Conservation (phyloP, 2,329 filamentous ascomycete species). For the Paracoccidioides lutzii region DNA sequence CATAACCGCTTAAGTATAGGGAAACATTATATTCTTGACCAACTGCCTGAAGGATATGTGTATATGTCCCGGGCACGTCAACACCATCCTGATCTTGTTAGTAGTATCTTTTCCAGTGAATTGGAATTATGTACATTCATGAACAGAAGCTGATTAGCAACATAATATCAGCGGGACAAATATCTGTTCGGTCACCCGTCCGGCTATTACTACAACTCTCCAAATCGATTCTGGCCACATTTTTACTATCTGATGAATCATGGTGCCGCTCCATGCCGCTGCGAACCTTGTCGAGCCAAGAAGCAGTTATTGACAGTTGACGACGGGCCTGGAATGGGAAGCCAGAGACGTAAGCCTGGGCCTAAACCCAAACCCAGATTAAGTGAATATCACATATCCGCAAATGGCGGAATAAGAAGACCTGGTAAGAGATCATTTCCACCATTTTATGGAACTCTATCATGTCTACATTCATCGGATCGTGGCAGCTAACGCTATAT, state of each 20-base stretch:
- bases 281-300: slow-evolving; percentile 33
- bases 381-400: not conserved
- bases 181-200: slow-evolving; percentile 46
- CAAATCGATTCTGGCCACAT: slow-evolving; percentile 43
- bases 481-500: not conserved
- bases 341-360: not conserved
- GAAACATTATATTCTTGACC: slow-evolving; percentile 38
- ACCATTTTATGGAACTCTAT: not conserved
- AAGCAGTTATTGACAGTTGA: slow-evolving; percentile 8
- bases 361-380: not conserved
- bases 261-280: slow-evolving; percentile 34
- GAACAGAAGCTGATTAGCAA: not conserved
- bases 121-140: not conserved
- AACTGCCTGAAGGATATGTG: slow-evolving; percentile 42
- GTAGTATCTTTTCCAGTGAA: slow-evolving; percentile 7
- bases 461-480: not conserved
- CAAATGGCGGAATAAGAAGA: not conserved
- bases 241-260: slow-evolving; percentile 44
- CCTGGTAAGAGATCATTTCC: not conserved
- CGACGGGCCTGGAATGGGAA: slow-evolving; percentile 2
- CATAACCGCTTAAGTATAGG: slow-evolving; percentile 16
- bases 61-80: slow-evolving; percentile 39
- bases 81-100: slow-evolving; percentile 22
- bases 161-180: slow-evolving; percentile 34
- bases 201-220: slow-evolving; percentile 40